Percentiles rank a stretch among this genome's conserved stretches.
These are phyloP conservation scores for Skeletonema potamos DNA, from an alignment of 108 stramenopile genomes.

Conservation along the genomic window DNA sequence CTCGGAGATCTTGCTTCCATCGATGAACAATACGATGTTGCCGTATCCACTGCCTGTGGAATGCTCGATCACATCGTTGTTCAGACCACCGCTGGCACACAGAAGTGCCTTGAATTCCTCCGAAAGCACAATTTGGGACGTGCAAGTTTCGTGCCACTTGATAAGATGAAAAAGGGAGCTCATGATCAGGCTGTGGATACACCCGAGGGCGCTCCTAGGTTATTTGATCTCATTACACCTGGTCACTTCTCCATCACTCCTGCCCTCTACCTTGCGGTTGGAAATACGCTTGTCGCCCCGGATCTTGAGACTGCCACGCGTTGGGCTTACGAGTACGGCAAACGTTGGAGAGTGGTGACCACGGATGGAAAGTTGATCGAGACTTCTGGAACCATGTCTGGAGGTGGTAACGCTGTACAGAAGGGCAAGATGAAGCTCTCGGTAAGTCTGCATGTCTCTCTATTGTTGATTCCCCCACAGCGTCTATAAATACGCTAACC, in stretches of 20 bases:
- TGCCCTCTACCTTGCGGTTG: slow-evolving; percentile 93
- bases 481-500: background rate
- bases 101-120: slow-evolving; percentile 90
- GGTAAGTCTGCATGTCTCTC: slow-evolving; percentile 48
- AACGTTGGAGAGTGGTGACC: slow-evolving; percentile 94
- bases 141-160: slow-evolving; percentile 94
- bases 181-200: slow-evolving; percentile 83
- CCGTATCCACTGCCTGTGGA: slow-evolving; percentile 95
- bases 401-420: slow-evolving; percentile 89
- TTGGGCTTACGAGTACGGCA: slow-evolving; percentile 92
- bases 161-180: slow-evolving; percentile 91
- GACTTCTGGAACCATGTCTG: slow-evolving; percentile 97
- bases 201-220: slow-evolving; percentile 85
- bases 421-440: slow-evolving; percentile 85
- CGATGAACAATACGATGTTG: slow-evolving; percentile 91
- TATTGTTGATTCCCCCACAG: background rate
- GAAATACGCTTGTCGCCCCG: slow-evolving; percentile 96
- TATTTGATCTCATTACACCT: slow-evolving; percentile 91
- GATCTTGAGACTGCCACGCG: slow-evolving; percentile 91
- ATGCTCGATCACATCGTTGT: slow-evolving; percentile 95
- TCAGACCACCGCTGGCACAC: slow-evolving; percentile 94
- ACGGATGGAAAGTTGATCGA: slow-evolving; percentile 95
- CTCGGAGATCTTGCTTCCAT: slow-evolving; percentile 96
- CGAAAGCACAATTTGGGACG: slow-evolving; percentile 90
- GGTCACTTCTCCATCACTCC: slow-evolving; percentile 71